A percentile compares a stretch with the other conserved stretches of the same genome.
phyloP scores from a whole-genome alignment of 352 stramenopile species.

The Phytopythium boreale region DNA sequence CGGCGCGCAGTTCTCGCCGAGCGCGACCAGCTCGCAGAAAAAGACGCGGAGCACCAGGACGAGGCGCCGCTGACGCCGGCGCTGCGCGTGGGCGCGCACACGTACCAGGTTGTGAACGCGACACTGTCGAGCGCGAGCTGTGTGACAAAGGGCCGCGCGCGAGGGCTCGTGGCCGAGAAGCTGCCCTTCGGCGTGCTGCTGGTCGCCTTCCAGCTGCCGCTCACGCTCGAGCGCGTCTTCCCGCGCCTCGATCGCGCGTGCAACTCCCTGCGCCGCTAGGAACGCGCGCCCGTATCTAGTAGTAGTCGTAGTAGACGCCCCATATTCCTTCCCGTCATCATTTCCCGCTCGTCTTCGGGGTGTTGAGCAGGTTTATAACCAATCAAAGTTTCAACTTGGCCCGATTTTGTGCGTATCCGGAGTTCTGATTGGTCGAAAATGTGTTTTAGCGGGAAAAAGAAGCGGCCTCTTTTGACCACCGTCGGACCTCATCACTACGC shows the following conservation, averaged over 20 bases:
- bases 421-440: neutral
- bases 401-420: neutral
- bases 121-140: conserved; percentile 46
- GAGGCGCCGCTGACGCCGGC: conserved; percentile 16
- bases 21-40: neutral
- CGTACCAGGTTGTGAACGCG: conserved; percentile 42
- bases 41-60: neutral
- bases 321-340: neutral
- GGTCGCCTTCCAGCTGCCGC: conserved; percentile 34
- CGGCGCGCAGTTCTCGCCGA: conserved; percentile 30
- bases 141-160: conserved; percentile 25
- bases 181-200: conserved; percentile 50
- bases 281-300: no score
- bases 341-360: neutral
- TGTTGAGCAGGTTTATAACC: conserved; percentile 12
- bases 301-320: neutral
- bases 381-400: conserved; percentile 11
- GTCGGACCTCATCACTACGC: neutral
- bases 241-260: conserved; percentile 32
- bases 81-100: conserved; percentile 23
- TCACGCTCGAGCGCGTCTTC: conserved; percentile 32
- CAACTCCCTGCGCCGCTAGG: conserved; percentile 1
- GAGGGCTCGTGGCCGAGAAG: conserved; percentile 42
- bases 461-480: neutral
- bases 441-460: neutral